phyloP scores from a whole-genome alignment of 352 stramenopile species.

The Phytophthora foliorum region DNA sequence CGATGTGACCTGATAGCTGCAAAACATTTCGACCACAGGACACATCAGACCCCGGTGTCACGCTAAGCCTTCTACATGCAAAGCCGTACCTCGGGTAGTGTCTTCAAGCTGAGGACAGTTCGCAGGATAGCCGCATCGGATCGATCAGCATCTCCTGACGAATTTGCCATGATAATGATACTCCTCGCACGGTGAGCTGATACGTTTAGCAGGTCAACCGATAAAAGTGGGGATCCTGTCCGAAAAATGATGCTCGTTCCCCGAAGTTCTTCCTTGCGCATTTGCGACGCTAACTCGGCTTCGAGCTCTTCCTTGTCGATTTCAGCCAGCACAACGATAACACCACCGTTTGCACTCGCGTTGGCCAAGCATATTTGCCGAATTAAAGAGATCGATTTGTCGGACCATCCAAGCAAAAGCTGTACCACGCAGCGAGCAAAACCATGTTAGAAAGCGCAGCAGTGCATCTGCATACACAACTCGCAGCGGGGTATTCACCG shows the following conservation, averaged over 20 bases:
- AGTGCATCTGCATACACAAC: background rate
- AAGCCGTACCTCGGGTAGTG: slow-evolving; percentile 56
- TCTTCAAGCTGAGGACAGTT: slow-evolving; percentile 86
- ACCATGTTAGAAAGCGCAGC: background rate
- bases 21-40: background rate
- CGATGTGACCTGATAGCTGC: slow-evolving; percentile 79
- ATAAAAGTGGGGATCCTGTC: slow-evolving; percentile 80
- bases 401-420: slow-evolving; percentile 89
- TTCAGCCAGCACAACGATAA: slow-evolving; percentile 84
- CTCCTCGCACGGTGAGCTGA: slow-evolving; percentile 75
- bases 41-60: no score
- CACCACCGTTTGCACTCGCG: slow-evolving; percentile 84
- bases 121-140: slow-evolving; percentile 83
- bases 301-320: slow-evolving; percentile 85
- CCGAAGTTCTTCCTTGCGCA: slow-evolving; percentile 65
- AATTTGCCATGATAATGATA: slow-evolving; percentile 87
- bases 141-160: slow-evolving; percentile 78
- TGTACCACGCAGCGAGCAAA: slow-evolving; percentile 13
- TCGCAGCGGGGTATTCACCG: slow-evolving; percentile 40
- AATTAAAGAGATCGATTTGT: slow-evolving; percentile 90
- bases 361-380: slow-evolving; percentile 90
- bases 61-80: background rate
- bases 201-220: slow-evolving; percentile 85
- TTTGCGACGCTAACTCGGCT: slow-evolving; percentile 66
- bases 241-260: slow-evolving; percentile 88